Evolutionary conservation across 2,329 filamentous ascomycete genomes (phyloP), one percentile per base, ranked within the genome.

Genomic region (Clonostachys rhizophaga): DNA sequence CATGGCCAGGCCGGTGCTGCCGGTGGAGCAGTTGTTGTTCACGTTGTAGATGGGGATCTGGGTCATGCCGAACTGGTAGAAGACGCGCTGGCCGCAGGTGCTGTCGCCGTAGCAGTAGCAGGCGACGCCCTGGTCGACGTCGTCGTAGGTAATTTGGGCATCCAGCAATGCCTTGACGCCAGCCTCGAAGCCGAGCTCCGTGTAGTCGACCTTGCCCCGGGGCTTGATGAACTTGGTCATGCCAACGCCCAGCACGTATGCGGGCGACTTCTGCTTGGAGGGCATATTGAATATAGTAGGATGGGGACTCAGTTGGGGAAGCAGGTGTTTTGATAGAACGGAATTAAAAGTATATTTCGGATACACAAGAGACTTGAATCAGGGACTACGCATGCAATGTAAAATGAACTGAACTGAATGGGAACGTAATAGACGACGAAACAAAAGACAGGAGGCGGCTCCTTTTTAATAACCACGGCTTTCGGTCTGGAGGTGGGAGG

Each of bases 141-240:
- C 91, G 66, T 97, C 92, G 73, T 96, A 97, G 71, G 83, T 95
- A 77, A 97, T 90, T 53, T 95, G 86, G 3, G 90, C 90, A 65
- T 88, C 85, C 16, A 86, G 74, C 76, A 95, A 83, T 43, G 90
- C 90, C 69, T 95, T 95, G 64, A 94, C 76, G 56, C 90, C 90
- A 11, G 91, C 91, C 69, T 96, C 91, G 67, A 91, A 96, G 48
- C 91, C 91, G 20, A 96, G 83, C 64, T 96, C 91, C 8, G 90
- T 90, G 72, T 96, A 96, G 72, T 96, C 91, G 54, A 95, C 88
- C 66, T 92, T 92, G 64, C 90, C 89, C 48, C 91, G 83, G 40
- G 91, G 91, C 76, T 96, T 96, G 81, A 96, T 92, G 80, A 97
- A 97, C 71, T 95, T 95, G 72, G 92, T 97, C 89, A 97, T 94